These are phyloP conservation scores for Spinacia oleracea DNA, from an alignment of 179 eudicot genomes.

Conservation along the genomic window DNA sequence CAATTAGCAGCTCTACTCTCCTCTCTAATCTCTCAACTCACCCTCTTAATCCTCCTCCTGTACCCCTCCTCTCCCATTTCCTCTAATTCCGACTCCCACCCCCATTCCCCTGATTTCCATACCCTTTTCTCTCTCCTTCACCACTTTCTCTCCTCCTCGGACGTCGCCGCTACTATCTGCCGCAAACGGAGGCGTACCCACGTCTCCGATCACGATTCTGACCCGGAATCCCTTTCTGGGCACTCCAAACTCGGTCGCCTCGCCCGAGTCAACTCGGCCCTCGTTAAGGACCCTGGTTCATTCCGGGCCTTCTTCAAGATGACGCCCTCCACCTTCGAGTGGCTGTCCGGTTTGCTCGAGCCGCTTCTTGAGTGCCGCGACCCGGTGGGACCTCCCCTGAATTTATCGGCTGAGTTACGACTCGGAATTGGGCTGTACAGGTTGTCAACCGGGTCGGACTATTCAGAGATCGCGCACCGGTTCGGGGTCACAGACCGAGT, in stretches of 20 bases:
- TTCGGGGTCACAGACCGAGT: constrained; percentile 52
- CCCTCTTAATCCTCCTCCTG: constrained; percentile 40
- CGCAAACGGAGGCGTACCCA: constrained; percentile 32
- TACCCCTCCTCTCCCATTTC: constrained; percentile 34
- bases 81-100: constrained; percentile 17
- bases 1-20: constrained; percentile 59
- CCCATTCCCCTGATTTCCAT: constrained; percentile 9
- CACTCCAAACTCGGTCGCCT: constrained; percentile 29
- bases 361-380: constrained; percentile 91
- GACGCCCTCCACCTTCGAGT: constrained; percentile 69
- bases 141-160: constrained; percentile 23
- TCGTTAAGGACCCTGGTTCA: constrained; percentile 44
- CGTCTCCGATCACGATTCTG: constrained; percentile 18
- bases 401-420: constrained; percentile 53
- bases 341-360: constrained; percentile 73
- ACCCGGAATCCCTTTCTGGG: background rate
- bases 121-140: constrained; percentile 27
- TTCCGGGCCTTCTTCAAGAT: constrained; percentile 55
- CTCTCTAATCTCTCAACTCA: constrained; percentile 49
- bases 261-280: constrained; percentile 39
- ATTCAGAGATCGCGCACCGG: constrained; percentile 45
- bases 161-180: constrained; percentile 13
- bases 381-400: constrained; percentile 53
- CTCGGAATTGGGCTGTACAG: constrained; percentile 75
- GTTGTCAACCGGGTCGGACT: constrained; percentile 63